Conservation (phyloP, 1,284 basidiomycete genomes). For the Ustilago cynodontis region DNA sequence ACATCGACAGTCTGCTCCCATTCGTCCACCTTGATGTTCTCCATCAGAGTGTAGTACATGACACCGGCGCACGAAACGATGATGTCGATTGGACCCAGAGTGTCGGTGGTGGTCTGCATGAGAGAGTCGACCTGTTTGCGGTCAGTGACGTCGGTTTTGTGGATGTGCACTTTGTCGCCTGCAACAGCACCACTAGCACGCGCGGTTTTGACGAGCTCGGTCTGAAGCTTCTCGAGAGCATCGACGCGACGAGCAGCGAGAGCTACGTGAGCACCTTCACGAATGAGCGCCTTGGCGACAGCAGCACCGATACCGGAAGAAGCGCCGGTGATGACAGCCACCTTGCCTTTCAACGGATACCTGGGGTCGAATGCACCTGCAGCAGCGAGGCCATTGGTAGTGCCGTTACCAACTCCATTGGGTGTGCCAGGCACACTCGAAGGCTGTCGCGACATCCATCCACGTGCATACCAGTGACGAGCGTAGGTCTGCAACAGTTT, state of each 20-base stretch:
- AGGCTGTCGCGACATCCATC: constrained; percentile 60
- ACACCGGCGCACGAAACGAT: constrained; percentile 66
- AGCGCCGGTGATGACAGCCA: constrained; percentile 71
- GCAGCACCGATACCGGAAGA: constrained; percentile 71
- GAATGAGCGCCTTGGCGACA: constrained; percentile 56
- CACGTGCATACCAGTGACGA: constrained; percentile 66
- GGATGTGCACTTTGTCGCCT: constrained; percentile 38
- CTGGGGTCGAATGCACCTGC: constrained; percentile 39
- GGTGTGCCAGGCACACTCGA: constrained; percentile 38
- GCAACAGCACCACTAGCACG: neutral
- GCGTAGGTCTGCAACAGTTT: constrained; percentile 63
- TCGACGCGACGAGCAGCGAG: constrained; percentile 51
- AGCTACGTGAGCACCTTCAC: constrained; percentile 55
- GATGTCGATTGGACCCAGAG: constrained; percentile 63
- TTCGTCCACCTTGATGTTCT: constrained; percentile 59
- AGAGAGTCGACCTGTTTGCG: constrained; percentile 59
- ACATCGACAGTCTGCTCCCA: constrained; percentile 69
- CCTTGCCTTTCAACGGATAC: constrained; percentile 60
- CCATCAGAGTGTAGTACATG: constrained; percentile 69
- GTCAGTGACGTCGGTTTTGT: constrained; percentile 64
- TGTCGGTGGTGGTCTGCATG: constrained; percentile 44
- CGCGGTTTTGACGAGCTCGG: constrained; percentile 22
- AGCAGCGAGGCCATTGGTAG: constrained; percentile 19
- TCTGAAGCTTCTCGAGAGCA: constrained; percentile 39
- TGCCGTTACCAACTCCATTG: constrained; percentile 20